Conservation (phyloP, 805 yeast genomes). For the Candida methanosorbosa region DNA sequence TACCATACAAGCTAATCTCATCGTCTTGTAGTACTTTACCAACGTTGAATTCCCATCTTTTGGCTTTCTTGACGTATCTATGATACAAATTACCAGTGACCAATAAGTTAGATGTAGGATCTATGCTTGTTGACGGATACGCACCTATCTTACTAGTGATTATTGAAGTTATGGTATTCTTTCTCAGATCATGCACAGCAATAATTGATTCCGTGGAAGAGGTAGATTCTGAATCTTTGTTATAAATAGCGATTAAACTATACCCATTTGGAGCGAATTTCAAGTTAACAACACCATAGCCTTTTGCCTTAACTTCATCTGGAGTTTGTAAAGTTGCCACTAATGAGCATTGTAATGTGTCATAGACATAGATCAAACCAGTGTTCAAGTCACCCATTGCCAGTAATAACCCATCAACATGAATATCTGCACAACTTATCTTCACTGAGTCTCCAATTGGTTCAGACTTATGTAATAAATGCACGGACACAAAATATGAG, state of each 20-base stretch:
- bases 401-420: constrained; percentile 29
- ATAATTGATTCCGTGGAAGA: neutral
- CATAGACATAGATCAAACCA: constrained; percentile 28
- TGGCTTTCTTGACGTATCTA: constrained; percentile 14
- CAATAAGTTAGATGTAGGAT: constrained; percentile 10
- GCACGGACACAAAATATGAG: neutral
- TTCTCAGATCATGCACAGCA: constrained; percentile 16
- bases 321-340: constrained; percentile 24
- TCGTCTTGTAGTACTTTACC: neutral
- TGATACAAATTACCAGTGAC: constrained; percentile 6
- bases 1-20: no score
- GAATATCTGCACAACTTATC: constrained; percentile 9
- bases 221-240: no score
- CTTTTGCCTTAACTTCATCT: constrained; percentile 4
- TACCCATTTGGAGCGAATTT: constrained; percentile 58
- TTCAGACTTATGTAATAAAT: neutral
- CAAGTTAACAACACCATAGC: constrained; percentile 10
- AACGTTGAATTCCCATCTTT: constrained; percentile 8
- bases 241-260: constrained; percentile 34
- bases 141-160: constrained; percentile 2
- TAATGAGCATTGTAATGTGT: constrained; percentile 27
- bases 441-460: neutral
- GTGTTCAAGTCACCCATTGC: constrained; percentile 26
- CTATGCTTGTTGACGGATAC: constrained; percentile 5
- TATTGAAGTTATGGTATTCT: constrained; percentile 4